Evolutionary conservation across 208 protist genomes (phyloP).

Genomic region (Crithidia expoeki): DNA sequence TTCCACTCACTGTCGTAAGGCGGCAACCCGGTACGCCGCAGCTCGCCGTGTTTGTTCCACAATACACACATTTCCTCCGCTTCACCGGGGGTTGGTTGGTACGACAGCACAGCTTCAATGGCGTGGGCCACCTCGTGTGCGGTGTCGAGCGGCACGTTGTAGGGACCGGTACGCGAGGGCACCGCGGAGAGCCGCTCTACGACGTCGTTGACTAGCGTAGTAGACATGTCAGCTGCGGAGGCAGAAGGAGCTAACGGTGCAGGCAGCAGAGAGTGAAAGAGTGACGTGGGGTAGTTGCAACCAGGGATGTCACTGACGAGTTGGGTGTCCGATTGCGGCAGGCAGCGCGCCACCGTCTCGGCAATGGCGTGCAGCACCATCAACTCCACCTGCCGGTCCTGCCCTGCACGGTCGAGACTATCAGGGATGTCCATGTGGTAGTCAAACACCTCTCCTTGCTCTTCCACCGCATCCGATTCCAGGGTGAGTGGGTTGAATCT

Average conservation of each 20-base stretch:
- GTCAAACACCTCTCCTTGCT: constrained; percentile 20
- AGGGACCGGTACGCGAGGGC: constrained; percentile 16
- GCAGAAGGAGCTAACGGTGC: not conserved
- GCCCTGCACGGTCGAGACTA: constrained; percentile 32
- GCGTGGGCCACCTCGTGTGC: constrained; percentile 12
- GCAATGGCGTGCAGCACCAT: constrained; percentile 59
- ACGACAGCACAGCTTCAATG: constrained; percentile 13
- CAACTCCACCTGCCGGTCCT: constrained; percentile 57
- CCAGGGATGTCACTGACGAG: not conserved
- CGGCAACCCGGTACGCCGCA: constrained; percentile 25
- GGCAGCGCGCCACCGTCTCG: constrained; percentile 14
- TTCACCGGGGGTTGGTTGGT: not conserved
- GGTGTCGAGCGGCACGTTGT: constrained; percentile 8
- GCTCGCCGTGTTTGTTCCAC: constrained; percentile 63
- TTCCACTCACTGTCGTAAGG: constrained; percentile 20
- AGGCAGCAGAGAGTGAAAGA: constrained; percentile 14
- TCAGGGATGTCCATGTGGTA: constrained; percentile 49
- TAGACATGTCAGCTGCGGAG: not conserved
- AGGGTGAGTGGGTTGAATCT: not conserved
- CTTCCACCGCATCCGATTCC: not conserved
- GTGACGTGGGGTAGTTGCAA: not conserved
- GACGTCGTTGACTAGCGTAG: not conserved
- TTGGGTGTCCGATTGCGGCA: constrained; percentile 3
- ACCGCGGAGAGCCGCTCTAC: constrained; percentile 15
- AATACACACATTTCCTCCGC: constrained; percentile 35